Percentiles rank a stretch among this genome's conserved stretches.
Conservation (phyloP, 2,329 filamentous ascomycete species). For the Incumbomyces delicatus region DNA sequence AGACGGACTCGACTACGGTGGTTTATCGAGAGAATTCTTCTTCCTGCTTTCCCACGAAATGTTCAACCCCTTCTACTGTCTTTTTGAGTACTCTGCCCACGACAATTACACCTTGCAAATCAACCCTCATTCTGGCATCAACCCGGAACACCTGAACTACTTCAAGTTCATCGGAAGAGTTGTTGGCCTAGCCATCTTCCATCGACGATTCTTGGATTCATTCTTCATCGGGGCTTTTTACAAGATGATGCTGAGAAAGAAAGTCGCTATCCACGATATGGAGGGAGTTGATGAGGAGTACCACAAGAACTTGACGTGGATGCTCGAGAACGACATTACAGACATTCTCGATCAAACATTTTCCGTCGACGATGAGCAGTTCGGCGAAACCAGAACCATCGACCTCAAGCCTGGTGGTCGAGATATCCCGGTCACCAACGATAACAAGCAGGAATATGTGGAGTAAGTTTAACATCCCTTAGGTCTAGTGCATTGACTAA, state of each 20-base stretch:
- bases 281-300: slow-evolving; percentile 98
- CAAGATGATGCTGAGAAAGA: slow-evolving; percentile 97
- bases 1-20: slow-evolving; percentile 94
- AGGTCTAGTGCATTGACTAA: slow-evolving; percentile 8
- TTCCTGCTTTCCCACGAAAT: slow-evolving; percentile 98
- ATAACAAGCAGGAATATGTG: slow-evolving; percentile 98
- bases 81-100: slow-evolving; percentile 98
- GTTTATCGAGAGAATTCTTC: slow-evolving; percentile 96
- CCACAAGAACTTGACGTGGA: slow-evolving; percentile 93
- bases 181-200: slow-evolving; percentile 94
- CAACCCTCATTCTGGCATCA: slow-evolving; percentile 98
- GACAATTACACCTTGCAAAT: slow-evolving; percentile 99
- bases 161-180: slow-evolving; percentile 99
- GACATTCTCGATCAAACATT: slow-evolving; percentile 93
- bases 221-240: slow-evolving; percentile 99
- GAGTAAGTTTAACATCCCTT: slow-evolving; percentile 50
- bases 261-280: slow-evolving; percentile 88
- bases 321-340: slow-evolving; percentile 93
- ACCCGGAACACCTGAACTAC: slow-evolving; percentile 97
- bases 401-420: slow-evolving; percentile 84
- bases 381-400: slow-evolving; percentile 87
- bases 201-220: slow-evolving; percentile 90
- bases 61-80: slow-evolving; percentile 99
- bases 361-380: slow-evolving; percentile 92
- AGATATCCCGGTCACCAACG: slow-evolving; percentile 92